Conservation (phyloP, 805 yeast species). For the Zygoascus bituminiphila region DNA sequence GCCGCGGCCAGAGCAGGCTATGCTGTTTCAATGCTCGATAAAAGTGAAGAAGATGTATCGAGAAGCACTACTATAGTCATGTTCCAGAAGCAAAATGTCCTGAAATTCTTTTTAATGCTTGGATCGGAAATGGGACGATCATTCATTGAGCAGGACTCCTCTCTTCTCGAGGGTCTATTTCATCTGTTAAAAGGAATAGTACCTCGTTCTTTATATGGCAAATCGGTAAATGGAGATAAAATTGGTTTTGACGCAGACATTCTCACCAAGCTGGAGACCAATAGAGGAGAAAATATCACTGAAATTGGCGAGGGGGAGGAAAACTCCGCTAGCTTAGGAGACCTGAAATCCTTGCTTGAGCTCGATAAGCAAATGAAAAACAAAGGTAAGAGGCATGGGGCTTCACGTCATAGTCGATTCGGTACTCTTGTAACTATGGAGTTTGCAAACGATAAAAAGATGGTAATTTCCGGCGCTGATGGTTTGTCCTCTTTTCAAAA, state of each 20-base stretch:
- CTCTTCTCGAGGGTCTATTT: conserved; percentile 62
- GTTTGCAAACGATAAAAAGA: conserved; percentile 46
- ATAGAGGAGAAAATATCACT: neutral
- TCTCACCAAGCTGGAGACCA: conserved; percentile 1
- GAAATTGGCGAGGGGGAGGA: conserved; percentile 16
- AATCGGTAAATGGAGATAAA: neutral
- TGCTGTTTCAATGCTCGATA: neutral
- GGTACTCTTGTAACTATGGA: conserved; percentile 77
- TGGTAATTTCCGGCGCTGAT: conserved; percentile 67
- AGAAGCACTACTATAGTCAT: conserved; percentile 47
- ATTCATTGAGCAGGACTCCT: conserved; percentile 53
- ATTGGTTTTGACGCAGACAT: conserved; percentile 10
- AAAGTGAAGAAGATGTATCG: conserved; percentile 54
- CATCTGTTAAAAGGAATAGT: conserved; percentile 52
- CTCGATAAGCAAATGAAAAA: conserved; percentile 51
- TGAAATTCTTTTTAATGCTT: conserved; percentile 64
- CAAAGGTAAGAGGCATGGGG: conserved; percentile 40
- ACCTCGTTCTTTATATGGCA: conserved; percentile 23
- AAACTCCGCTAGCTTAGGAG: conserved; percentile 42
- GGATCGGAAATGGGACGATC: conserved; percentile 57
- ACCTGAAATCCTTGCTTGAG: conserved; percentile 40
- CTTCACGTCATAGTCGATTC: conserved; percentile 81
- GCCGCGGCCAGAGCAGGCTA: conserved; percentile 1
- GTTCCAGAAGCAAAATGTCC: conserved; percentile 63
- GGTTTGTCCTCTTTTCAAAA: conserved; percentile 44